Evolutionary conservation across 2,329 filamentous ascomycete genomes (phyloP).

Genomic region (Stachybotrys chartarum): DNA sequence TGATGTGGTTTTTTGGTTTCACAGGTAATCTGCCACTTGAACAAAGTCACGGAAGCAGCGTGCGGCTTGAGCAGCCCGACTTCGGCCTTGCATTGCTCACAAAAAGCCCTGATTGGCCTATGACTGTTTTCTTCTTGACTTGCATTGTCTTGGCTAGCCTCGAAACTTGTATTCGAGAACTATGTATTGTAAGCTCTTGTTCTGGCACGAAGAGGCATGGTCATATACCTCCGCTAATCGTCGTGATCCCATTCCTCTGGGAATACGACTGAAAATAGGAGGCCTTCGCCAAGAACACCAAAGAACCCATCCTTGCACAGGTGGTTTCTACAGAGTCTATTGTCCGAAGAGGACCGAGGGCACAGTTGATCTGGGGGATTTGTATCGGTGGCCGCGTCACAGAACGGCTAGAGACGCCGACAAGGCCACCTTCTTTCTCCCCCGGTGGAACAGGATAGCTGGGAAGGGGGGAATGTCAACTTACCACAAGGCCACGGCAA

Average conservation of each 20-base stretch:
- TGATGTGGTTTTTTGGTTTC: constrained; percentile 15
- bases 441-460: constrained; percentile 13
- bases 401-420: constrained; percentile 33
- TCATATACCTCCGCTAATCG: constrained; percentile 46
- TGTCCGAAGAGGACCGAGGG: constrained; percentile 12
- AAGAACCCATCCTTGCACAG: constrained; percentile 33
- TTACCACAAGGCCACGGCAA: constrained; percentile 40
- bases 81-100: constrained; percentile 35
- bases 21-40: constrained; percentile 51
- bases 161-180: constrained; percentile 28
- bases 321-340: constrained; percentile 26
- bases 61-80: constrained; percentile 41
- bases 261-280: constrained; percentile 38
- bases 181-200: constrained; percentile 18
- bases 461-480: constrained; percentile 13
- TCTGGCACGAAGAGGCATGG: constrained; percentile 4
- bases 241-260: constrained; percentile 40
- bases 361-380: constrained; percentile 52
- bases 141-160: constrained; percentile 21
- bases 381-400: constrained; percentile 62
- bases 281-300: constrained; percentile 20
- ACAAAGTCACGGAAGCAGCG: constrained; percentile 39
- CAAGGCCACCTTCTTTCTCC: constrained; percentile 57
- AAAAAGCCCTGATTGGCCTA: constrained; percentile 34
- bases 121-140: constrained; percentile 15